These are phyloP conservation scores for Leucocoprinus birnbaumii DNA, from an alignment of 768 basidiomycete genomes.

Conservation along the genomic window DNA sequence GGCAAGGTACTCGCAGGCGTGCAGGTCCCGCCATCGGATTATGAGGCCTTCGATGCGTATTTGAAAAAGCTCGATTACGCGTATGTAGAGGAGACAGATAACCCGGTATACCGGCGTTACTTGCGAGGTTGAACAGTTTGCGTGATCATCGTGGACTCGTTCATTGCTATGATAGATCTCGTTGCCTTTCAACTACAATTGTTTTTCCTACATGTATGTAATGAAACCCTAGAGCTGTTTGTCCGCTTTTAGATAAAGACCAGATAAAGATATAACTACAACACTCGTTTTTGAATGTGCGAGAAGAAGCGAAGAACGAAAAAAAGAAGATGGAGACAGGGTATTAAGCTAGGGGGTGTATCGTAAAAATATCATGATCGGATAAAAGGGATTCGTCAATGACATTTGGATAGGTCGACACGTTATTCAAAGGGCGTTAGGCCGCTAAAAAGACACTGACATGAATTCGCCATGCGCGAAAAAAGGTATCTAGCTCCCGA, in stretches of 20 bases:
- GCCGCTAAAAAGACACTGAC: neutral
- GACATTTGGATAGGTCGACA: too few species aligned
- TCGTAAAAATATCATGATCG: too few species aligned
- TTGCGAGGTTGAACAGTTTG: constrained; percentile 35
- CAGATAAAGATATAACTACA: too few species aligned
- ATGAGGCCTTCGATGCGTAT: constrained; percentile 68
- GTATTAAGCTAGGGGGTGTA: too few species aligned
- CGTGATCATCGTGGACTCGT: neutral
- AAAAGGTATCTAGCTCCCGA: constrained; percentile 2
- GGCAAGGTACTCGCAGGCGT: constrained; percentile 93
- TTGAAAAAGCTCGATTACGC: constrained; percentile 78
- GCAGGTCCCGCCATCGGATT: constrained; percentile 77
- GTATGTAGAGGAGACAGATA: constrained; percentile 92
- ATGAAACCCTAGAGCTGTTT: too few species aligned
- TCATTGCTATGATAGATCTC: neutral
- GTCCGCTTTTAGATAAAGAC: too few species aligned
- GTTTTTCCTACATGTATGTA: too few species aligned
- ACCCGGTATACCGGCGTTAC: constrained; percentile 78
- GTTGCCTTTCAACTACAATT: neutral
- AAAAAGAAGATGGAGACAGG: too few species aligned
- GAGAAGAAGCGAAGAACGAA: too few species aligned
- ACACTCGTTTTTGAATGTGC: too few species aligned
- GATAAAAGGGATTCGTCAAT: too few species aligned
- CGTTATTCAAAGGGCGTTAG: neutral
- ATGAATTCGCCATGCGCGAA: too few species aligned